A percentile compares a stretch with the other conserved stretches of the same genome.
Evolutionary conservation across 2,329 filamentous ascomycete species (phyloP).

Genomic region (Aspergillus sp.): DNA sequence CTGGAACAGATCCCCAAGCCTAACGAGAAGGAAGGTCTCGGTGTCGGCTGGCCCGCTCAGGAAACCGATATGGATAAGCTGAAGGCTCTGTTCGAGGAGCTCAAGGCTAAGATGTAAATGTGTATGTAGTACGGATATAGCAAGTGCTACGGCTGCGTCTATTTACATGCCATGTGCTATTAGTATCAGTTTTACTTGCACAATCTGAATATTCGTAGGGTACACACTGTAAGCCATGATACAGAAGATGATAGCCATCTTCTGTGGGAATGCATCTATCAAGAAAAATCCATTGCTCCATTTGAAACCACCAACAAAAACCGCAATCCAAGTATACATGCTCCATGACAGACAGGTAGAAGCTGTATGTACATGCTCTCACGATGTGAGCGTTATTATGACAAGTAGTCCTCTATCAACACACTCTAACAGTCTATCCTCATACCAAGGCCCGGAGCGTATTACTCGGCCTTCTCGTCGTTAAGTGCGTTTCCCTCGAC

Average conservation of each 20-base stretch:
- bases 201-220: neutral
- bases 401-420: neutral
- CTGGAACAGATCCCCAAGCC: slow-evolving; percentile 82
- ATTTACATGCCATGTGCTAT: neutral
- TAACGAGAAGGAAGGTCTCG: slow-evolving; percentile 75
- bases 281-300: neutral
- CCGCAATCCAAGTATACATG: neutral
- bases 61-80: slow-evolving; percentile 77
- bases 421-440: neutral
- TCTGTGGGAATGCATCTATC: neutral
- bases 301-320: neutral
- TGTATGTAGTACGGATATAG: neutral
- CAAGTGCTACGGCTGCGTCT: neutral
- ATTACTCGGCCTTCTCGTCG: neutral
- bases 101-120: slow-evolving; percentile 83
- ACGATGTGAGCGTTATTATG: neutral
- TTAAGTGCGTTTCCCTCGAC: slow-evolving; percentile 16
- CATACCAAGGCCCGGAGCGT: neutral
- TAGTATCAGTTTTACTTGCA: neutral
- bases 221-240: neutral
- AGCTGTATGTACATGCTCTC: neutral
- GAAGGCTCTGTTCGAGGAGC: slow-evolving; percentile 75
- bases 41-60: slow-evolving; percentile 76
- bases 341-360: neutral
- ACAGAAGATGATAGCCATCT: neutral